Conservation (phyloP, 1,284 basidiomycete genomes). For the Sanghuangporus baumii region DNA sequence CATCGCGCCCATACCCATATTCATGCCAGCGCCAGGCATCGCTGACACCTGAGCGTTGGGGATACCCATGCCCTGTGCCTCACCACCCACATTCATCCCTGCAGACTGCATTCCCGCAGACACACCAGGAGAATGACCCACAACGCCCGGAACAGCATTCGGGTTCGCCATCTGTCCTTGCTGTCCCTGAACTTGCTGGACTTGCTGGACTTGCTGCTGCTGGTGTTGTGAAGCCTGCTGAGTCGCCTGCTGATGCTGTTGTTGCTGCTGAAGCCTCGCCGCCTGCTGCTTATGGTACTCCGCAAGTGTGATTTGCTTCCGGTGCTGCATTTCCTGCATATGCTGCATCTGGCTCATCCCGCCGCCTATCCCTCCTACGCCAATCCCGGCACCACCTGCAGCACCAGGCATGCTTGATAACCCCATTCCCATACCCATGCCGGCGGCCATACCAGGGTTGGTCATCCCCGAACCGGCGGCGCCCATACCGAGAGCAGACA, state of each 20-base stretch:
- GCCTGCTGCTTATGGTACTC: constrained; percentile 12
- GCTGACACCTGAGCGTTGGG: neutral
- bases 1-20: constrained; percentile 4
- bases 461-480: neutral
- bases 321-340: constrained; percentile 16
- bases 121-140: neutral
- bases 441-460: neutral
- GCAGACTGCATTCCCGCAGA: neutral
- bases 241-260: constrained; percentile 12
- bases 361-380: constrained; percentile 18
- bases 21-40: neutral
- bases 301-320: constrained; percentile 9
- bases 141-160: neutral
- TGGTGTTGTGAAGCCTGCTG: constrained; percentile 17
- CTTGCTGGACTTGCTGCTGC: constrained; percentile 16
- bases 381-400: constrained; percentile 7
- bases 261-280: constrained; percentile 5
- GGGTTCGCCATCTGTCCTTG: neutral
- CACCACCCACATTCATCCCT: neutral
- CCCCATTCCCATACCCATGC: constrained; percentile 5
- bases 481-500: constrained; percentile 16
- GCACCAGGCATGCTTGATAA: constrained; percentile 18
- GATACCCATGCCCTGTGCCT: neutral
- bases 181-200: constrained; percentile 12
- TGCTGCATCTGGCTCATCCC: constrained; percentile 17